phyloP scores from a whole-genome alignment of 768 basidiomycete species.

The Leccinum uliginosum region DNA sequence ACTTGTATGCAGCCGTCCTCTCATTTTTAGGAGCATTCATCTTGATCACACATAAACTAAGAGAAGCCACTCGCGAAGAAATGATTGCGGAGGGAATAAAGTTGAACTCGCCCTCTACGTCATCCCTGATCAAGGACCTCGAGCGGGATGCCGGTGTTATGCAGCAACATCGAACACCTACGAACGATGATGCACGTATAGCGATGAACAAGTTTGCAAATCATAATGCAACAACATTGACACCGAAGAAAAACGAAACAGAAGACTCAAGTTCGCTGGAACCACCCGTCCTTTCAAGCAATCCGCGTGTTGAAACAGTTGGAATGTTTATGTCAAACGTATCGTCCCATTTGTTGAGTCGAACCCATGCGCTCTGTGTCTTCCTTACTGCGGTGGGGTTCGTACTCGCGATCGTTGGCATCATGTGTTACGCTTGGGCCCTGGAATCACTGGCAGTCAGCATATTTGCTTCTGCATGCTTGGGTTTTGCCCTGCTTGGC shows the following conservation, averaged over 20 bases:
- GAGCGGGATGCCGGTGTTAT: slow-evolving; percentile 6
- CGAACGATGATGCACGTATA: not conserved
- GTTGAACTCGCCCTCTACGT: slow-evolving; percentile 17
- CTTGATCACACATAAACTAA: slow-evolving; percentile 49
- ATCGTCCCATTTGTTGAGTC: slow-evolving; percentile 42
- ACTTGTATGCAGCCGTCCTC: slow-evolving; percentile 29
- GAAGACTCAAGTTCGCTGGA: slow-evolving; percentile 10
- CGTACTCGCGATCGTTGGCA: slow-evolving; percentile 45
- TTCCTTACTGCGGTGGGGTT: slow-evolving; percentile 45
- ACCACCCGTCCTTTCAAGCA: slow-evolving; percentile 35
- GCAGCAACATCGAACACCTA: not conserved
- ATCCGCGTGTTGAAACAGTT: slow-evolving; percentile 51
- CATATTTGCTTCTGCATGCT: slow-evolving; percentile 39
- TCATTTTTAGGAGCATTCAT: slow-evolving; percentile 56
- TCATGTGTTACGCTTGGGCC: slow-evolving; percentile 50
- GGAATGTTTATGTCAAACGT: slow-evolving; percentile 40
- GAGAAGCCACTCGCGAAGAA: slow-evolving; percentile 48
- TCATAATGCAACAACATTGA: not conserved
- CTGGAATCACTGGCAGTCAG: slow-evolving; percentile 42
- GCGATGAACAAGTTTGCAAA: not conserved
- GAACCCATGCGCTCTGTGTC: slow-evolving; percentile 48
- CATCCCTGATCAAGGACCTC: slow-evolving; percentile 8
- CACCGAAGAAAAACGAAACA: not conserved
- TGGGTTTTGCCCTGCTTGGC: slow-evolving; percentile 33
- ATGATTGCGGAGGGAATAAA: slow-evolving; percentile 33